Evolutionary conservation across 139 green algal species (phyloP).

Genomic region (Zygnema circumcarinatum): DNA sequence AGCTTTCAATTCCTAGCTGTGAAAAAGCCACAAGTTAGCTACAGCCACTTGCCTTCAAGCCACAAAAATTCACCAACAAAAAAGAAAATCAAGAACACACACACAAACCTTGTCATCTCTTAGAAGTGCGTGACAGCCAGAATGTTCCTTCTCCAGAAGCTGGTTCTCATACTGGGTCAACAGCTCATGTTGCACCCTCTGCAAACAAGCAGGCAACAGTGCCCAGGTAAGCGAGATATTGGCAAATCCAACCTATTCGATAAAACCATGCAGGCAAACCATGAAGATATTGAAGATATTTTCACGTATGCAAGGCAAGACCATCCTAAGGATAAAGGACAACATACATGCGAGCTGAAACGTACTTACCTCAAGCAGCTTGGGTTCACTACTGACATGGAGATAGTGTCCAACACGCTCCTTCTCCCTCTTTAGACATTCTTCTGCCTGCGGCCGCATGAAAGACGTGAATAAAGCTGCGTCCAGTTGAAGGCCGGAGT

Average conservation of each 20-base stretch:
- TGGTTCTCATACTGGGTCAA: conserved; percentile 81
- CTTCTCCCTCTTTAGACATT: conserved; percentile 87
- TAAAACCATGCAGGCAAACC: too few relatives aligned
- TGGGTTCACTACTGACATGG: conserved; percentile 81
- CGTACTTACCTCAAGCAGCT: conserved; percentile 81
- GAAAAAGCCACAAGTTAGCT: too few relatives aligned
- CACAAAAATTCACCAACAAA: not conserved
- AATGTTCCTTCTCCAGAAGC: conserved; percentile 96
- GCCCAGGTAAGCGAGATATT: not conserved
- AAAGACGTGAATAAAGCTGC: conserved; percentile 12
- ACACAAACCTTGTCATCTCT: conserved; percentile 86
- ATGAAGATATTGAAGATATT: too few relatives aligned
- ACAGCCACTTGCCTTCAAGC: not conserved
- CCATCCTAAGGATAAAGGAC: too few relatives aligned
- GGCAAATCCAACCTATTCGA: too few relatives aligned
- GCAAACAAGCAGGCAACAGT: not conserved
- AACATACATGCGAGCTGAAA: too few relatives aligned
- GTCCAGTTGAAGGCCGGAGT: too few relatives aligned
- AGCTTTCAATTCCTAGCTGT: too few relatives aligned
- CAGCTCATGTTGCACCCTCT: conserved; percentile 86
- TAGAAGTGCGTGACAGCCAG: conserved; percentile 85
- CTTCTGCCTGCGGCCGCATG: conserved; percentile 69
- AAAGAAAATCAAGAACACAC: not conserved
- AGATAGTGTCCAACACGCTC: conserved; percentile 92
- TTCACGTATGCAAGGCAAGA: too few relatives aligned